These are phyloP conservation scores for Cymodocea nodosa DNA, from an alignment of 116 monocot species.

Conservation along the genomic window DNA sequence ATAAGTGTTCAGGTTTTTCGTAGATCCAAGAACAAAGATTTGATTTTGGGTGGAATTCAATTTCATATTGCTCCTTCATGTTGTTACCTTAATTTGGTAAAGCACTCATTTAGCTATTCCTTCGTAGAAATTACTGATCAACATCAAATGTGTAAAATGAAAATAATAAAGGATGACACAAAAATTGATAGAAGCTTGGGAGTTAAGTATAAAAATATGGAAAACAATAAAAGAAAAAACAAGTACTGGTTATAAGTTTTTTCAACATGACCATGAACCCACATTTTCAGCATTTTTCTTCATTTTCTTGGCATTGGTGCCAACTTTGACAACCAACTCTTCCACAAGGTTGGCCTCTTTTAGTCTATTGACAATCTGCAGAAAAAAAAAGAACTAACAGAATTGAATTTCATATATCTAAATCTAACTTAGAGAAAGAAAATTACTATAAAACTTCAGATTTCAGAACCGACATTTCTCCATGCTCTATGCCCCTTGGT, in stretches of 20 bases:
- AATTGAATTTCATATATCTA: background rate
- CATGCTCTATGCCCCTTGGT: constrained; percentile 66
- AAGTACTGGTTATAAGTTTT: background rate
- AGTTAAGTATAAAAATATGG: background rate
- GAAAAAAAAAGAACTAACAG: background rate
- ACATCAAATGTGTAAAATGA: too few relatives aligned
- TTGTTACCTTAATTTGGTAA: too few relatives aligned
- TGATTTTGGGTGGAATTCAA: too few relatives aligned
- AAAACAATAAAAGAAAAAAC: constrained; percentile 1
- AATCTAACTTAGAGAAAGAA: constrained; percentile 4
- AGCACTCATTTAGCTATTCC: too few relatives aligned
- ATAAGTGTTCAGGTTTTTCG: too few relatives aligned
- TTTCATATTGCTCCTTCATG: too few relatives aligned
- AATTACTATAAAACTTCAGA: background rate
- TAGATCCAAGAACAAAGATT: too few relatives aligned
- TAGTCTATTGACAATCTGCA: constrained; percentile 55
- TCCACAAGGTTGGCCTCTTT: constrained; percentile 71
- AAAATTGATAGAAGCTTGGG: background rate
- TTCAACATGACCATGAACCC: background rate
- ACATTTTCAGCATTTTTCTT: constrained; percentile 3
- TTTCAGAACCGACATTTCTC: constrained; percentile 64
- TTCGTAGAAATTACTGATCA: too few relatives aligned
- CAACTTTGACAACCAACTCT: constrained; percentile 53
- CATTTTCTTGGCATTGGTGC: constrained; percentile 9
- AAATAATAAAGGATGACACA: background rate